Percentiles rank a stretch among this genome's conserved stretches.
Evolutionary conservation across 345 rosid species (phyloP).

Genomic region (Jatropha curcas): DNA sequence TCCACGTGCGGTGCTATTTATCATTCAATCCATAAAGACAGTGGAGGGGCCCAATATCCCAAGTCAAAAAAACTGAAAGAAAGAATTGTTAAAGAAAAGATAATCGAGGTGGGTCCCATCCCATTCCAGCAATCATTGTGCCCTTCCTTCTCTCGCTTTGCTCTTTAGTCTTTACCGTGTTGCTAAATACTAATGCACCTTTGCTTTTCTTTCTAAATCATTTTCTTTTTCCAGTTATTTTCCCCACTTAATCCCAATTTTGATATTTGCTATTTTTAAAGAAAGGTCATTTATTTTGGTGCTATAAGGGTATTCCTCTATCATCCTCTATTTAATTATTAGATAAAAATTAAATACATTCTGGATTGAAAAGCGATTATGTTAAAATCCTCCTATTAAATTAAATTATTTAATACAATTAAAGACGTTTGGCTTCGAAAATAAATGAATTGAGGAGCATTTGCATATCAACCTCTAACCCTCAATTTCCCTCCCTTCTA

Average conservation of each 20-base stretch:
- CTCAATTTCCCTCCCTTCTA: conserved; percentile 10
- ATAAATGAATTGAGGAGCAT: not conserved
- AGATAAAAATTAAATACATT: too few relatives aligned
- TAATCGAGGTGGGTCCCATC: conserved; percentile 27
- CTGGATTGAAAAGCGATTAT: too few relatives aligned
- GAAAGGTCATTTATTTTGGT: too few relatives aligned
- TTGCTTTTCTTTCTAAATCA: not conserved
- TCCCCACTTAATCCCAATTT: too few relatives aligned
- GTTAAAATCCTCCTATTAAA: too few relatives aligned
- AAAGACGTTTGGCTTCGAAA: too few relatives aligned
- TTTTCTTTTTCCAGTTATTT: not conserved
- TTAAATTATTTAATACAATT: too few relatives aligned
- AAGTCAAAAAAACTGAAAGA: conserved; percentile 24
- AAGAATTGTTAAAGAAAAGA: conserved; percentile 5
- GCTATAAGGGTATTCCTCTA: too few relatives aligned
- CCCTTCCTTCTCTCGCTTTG: not conserved
- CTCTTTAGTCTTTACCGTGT: not conserved
- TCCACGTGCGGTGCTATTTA: conserved; percentile 76
- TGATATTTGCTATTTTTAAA: too few relatives aligned
- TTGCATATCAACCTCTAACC: not conserved
- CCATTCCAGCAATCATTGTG: conserved; percentile 34
- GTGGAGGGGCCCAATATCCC: conserved; percentile 33
- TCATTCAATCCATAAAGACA: conserved; percentile 55
- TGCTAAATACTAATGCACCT: conserved; percentile 1
- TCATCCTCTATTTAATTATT: too few relatives aligned